These are phyloP conservation scores for Bathelium albidoporum DNA, from an alignment of 495 filamentous ascomycete genomes.

Conservation along the genomic window DNA sequence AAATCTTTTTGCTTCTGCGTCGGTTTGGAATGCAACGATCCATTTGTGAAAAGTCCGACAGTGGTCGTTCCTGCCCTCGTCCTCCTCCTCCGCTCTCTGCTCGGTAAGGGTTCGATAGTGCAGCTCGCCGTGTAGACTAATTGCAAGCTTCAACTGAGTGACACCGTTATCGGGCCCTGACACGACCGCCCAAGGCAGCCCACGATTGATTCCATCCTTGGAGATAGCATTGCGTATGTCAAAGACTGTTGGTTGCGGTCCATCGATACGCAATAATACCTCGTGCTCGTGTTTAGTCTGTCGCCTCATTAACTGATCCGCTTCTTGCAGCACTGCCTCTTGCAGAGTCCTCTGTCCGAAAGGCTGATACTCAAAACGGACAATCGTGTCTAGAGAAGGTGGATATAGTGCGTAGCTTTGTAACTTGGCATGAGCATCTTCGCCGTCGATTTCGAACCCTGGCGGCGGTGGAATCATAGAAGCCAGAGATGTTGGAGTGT, in stretches of 20 bases:
- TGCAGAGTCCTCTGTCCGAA: neutral
- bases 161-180: neutral
- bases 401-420: slow-evolving; percentile 44
- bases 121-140: neutral
- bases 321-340: neutral
- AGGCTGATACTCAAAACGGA: slow-evolving; percentile 12
- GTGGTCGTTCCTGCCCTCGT: neutral
- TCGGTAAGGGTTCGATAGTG: neutral
- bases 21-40: neutral
- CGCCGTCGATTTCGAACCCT: slow-evolving; percentile 32
- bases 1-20: neutral
- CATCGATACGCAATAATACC: neutral
- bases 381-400: slow-evolving; percentile 26
- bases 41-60: neutral
- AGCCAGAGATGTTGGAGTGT: slow-evolving; percentile 24
- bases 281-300: neutral
- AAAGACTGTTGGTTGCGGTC: neutral
- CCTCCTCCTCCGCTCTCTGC: neutral
- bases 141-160: neutral
- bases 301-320: neutral
- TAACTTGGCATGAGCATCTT: slow-evolving; percentile 36
- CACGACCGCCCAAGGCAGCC: neutral
- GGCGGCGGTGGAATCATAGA: slow-evolving; percentile 27
- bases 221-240: neutral
- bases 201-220: neutral